Base-by-base conservation (phyloP, 1,139 yeast genomes). In the Saccharomyces hybrid region DNA sequence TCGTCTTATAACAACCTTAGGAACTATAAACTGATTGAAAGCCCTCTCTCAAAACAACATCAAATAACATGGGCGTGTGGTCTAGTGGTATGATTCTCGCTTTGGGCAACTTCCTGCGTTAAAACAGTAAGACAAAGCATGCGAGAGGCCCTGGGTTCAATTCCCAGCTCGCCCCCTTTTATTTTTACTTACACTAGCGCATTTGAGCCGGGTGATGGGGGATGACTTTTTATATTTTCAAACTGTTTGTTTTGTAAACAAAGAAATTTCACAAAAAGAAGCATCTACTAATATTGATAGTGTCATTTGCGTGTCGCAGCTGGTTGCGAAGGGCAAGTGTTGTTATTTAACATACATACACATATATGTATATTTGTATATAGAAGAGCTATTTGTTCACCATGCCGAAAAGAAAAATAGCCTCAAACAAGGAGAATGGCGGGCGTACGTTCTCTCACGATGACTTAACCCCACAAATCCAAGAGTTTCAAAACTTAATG, bases 151-250 rank as follows among this genome's bases (percentile, higher is more conserved):
- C 53, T 61, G 66, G 66, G 66, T 63, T 63, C 66, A 63, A 63
- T 63, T 63, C 66, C 66, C 66, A 61, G 66, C 64, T 61, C 64
- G 66, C 66, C 66, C 66, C 66, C 1, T 20, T 20, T 20, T 20
- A 20, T 20, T 20, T 20, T 20, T 20, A 3, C 23, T 20, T 20
- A 20, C 23, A 20, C 23, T 3, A 20, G 23, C 23, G 3, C 23
- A 20, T 48, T 49, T 20, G 23, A n/a, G 4, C 13, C 23, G 42
- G 42, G 11, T 20, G 23, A 20, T 20, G 23, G 23, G 23, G 23
- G 23, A 20, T 20, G 23, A 20, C 23, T 20, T 20, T 38, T 14
- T 38, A 16, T 14, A 16, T 14, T 38, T 38, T 38, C 9, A 9
- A 38, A 16, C 23, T 38, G 2, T 38, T 38, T 38, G 42, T 38